Percentiles rank a stretch among this genome's conserved stretches.
Evolutionary conservation across 2,329 filamentous ascomycete genomes (phyloP).

Genomic region (Pestalotiopsis sp.): DNA sequence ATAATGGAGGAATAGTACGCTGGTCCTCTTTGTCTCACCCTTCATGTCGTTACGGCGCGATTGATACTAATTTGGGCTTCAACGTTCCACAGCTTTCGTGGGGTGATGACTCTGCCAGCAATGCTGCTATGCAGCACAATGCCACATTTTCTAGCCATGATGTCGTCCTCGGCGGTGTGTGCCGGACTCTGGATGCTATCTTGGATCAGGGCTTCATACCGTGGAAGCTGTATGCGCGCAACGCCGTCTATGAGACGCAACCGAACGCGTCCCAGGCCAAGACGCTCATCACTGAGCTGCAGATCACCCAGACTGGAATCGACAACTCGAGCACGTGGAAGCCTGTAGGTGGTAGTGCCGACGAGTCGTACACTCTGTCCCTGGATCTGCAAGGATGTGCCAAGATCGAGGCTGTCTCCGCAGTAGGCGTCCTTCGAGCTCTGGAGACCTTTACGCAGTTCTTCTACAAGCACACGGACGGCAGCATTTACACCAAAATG

Average conservation of each 20-base stretch:
- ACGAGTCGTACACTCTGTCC: conserved; percentile 74
- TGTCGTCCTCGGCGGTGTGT: conserved; percentile 56
- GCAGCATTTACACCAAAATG: conserved; percentile 64
- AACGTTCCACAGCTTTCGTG: conserved; percentile 46
- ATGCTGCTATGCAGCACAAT: conserved; percentile 22
- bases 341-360: conserved; percentile 61
- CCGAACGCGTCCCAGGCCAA: conserved; percentile 48
- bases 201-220: conserved; percentile 71
- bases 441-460: conserved; percentile 78
- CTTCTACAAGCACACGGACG: conserved; percentile 70
- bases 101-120: conserved; percentile 42
- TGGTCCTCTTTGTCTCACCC: conserved; percentile 35
- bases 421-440: conserved; percentile 69
- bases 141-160: conserved; percentile 47
- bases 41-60: conserved; percentile 17
- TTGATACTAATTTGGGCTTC: conserved; percentile 27
- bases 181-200: conserved; percentile 62
- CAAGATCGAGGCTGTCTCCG: conserved; percentile 63
- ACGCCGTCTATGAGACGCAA: conserved; percentile 59
- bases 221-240: conserved; percentile 72
- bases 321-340: conserved; percentile 58
- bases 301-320: conserved; percentile 58
- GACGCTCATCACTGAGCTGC: conserved; percentile 57
- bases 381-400: conserved; percentile 59
- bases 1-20: conserved; percentile 59